Evolutionary conservation across 306 rosid species (phyloP).

Genomic region (Cicer bijugum): DNA sequence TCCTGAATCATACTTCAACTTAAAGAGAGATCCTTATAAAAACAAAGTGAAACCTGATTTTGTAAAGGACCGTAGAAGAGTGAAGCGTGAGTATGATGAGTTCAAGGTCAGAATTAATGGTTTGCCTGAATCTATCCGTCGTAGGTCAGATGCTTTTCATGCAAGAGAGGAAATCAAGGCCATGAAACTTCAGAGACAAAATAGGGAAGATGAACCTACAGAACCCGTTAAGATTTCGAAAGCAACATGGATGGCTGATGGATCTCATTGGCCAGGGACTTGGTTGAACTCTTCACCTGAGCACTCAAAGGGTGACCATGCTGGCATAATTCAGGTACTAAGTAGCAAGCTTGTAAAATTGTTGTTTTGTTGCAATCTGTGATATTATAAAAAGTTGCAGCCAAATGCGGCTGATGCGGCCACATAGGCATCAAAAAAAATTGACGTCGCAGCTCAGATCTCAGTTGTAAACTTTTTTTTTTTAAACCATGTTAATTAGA

Average conservation of each 20-base stretch:
- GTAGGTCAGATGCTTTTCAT: conserved; percentile 93
- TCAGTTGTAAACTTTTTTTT: not conserved
- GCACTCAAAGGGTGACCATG: conserved; percentile 88
- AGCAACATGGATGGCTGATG: conserved; percentile 99
- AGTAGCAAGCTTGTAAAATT: not conserved
- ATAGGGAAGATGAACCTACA: conserved; percentile 69
- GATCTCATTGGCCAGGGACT: conserved; percentile 98
- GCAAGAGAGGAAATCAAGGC: conserved; percentile 95
- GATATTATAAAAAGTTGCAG: not conserved
- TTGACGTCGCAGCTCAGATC: not conserved
- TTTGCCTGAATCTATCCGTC: conserved; percentile 90
- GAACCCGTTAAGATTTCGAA: conserved; percentile 78
- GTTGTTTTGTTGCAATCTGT: not conserved
- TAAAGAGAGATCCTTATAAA: conserved; percentile 93
- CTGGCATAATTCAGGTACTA: conserved; percentile 93
- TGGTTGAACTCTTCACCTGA: conserved; percentile 79
- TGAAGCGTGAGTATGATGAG: conserved; percentile 97
- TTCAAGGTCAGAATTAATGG: conserved; percentile 93
- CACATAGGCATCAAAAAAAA: not conserved
- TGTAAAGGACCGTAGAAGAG: conserved; percentile 89
- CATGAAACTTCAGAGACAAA: conserved; percentile 86
- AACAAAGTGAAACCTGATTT: conserved; percentile 85
- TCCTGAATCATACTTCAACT: conserved; percentile 88
- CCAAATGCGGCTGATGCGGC: not conserved
- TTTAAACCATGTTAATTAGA: not conserved